Evolutionary conservation across 108 stramenopile genomes (phyloP).

Genomic region (Cylindrotheca closterium): DNA sequence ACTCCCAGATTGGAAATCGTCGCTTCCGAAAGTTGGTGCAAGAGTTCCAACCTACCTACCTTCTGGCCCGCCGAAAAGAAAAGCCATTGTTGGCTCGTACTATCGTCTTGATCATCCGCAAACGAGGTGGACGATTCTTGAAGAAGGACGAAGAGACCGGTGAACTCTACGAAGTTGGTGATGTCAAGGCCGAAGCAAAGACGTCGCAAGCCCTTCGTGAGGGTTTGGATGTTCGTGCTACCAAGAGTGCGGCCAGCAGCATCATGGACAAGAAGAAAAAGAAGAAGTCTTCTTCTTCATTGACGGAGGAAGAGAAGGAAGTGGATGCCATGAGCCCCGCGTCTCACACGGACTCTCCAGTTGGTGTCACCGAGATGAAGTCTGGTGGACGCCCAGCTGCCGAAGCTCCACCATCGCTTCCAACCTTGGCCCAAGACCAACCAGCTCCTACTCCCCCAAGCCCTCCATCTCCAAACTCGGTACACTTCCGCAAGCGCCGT

Average conservation of each 20-base stretch:
- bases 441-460: constrained; percentile 8
- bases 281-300: constrained; percentile 13
- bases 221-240: constrained; percentile 84
- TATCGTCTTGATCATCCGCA: constrained; percentile 79
- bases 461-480: constrained; percentile 36
- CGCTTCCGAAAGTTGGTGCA: constrained; percentile 81
- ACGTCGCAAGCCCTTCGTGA: constrained; percentile 85
- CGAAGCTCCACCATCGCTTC: constrained; percentile 38
- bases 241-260: constrained; percentile 54
- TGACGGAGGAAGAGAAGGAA: constrained; percentile 24
- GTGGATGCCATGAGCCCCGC: background rate
- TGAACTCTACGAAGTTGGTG: constrained; percentile 78
- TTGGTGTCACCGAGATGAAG: background rate
- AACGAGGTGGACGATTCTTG: constrained; percentile 79
- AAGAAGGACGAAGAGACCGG: constrained; percentile 79
- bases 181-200: constrained; percentile 88
- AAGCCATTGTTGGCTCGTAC: constrained; percentile 84
- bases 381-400: background rate
- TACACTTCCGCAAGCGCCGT: constrained; percentile 48
- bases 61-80: constrained; percentile 79
- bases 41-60: constrained; percentile 86
- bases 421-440: constrained; percentile 18
- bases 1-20: constrained; percentile 86
- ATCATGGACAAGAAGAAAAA: constrained; percentile 56
- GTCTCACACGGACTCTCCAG: constrained; percentile 3